Evolutionary conservation across 2,329 filamentous ascomycete species (phyloP).

Genomic region (Fusarium burgessii): DNA sequence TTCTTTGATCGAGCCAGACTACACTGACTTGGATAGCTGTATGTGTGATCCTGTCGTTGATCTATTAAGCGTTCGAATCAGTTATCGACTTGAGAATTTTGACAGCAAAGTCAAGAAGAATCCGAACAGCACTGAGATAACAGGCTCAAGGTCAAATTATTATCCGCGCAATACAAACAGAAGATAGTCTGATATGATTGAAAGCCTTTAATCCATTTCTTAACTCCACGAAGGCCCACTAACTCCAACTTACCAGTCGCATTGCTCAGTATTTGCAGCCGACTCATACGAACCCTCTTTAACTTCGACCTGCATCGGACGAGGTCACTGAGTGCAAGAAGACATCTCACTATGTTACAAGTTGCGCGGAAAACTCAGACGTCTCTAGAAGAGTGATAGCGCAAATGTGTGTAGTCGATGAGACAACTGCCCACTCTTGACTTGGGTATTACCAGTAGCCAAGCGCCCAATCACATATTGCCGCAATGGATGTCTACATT

Average conservation of each 20-base stretch:
- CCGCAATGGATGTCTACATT: too few species aligned
- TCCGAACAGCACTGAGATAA: background rate
- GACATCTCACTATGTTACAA: too few species aligned
- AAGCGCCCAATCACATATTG: background rate
- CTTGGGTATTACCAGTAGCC: background rate
- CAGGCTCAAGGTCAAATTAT: rapidly evolving
- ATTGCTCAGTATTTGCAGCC: background rate
- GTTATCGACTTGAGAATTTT: background rate
- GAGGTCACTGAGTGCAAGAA: background rate
- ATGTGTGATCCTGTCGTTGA: too few species aligned
- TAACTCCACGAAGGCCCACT: background rate
- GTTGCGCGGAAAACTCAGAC: background rate
- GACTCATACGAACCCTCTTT: background rate
- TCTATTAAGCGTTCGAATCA: too few species aligned
- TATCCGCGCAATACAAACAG: too few species aligned
- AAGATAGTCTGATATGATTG: background rate
- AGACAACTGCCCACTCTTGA: background rate
- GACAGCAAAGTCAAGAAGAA: background rate
- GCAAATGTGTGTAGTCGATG: background rate
- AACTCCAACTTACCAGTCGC: background rate
- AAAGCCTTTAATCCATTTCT: background rate
- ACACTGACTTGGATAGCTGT: background rate
- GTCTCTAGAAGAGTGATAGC: background rate
- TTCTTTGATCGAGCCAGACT: too few species aligned
- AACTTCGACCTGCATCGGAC: background rate